A percentile compares a stretch with the other conserved stretches of the same genome.
phyloP scores from a whole-genome alignment of 768 basidiomycete species.

The Symmetrospora coprosmae region DNA sequence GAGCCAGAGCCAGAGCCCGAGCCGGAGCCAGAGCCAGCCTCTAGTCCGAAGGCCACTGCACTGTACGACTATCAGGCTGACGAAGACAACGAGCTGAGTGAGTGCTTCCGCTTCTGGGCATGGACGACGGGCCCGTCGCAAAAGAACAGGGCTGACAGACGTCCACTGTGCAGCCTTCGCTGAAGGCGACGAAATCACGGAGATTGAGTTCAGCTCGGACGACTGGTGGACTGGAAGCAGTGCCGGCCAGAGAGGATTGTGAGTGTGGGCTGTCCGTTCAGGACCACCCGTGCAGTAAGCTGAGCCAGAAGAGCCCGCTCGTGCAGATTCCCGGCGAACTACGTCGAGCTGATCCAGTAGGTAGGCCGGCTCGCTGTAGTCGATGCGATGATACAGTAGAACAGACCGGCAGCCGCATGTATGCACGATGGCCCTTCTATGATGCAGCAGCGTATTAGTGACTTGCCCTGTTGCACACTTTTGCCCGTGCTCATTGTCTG shows the following conservation, averaged over 20 bases:
- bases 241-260: constrained; percentile 45
- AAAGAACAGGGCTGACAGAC: too few species aligned
- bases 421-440: too few species aligned
- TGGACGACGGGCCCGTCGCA: too few species aligned
- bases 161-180: constrained; percentile 44
- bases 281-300: constrained; percentile 30
- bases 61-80: constrained; percentile 71
- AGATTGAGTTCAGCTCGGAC: constrained; percentile 64
- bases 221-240: constrained; percentile 73
- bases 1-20: constrained; percentile 41
- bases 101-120: background rate
- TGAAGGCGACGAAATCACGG: constrained; percentile 63
- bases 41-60: constrained; percentile 48
- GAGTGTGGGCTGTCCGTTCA: constrained; percentile 77
- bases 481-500: too few species aligned
- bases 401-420: too few species aligned
- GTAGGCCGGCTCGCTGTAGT: too few species aligned
- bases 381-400: too few species aligned
- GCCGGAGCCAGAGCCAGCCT: constrained; percentile 36
- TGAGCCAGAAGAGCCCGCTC: constrained; percentile 30
- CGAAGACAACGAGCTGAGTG: constrained; percentile 71
- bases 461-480: too few species aligned
- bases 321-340: constrained; percentile 34
- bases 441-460: too few species aligned
- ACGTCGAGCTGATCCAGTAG: constrained; percentile 33